phyloP scores from a whole-genome alignment of 2,329 filamentous ascomycete genomes.

The Cercospora brassicicola region DNA sequence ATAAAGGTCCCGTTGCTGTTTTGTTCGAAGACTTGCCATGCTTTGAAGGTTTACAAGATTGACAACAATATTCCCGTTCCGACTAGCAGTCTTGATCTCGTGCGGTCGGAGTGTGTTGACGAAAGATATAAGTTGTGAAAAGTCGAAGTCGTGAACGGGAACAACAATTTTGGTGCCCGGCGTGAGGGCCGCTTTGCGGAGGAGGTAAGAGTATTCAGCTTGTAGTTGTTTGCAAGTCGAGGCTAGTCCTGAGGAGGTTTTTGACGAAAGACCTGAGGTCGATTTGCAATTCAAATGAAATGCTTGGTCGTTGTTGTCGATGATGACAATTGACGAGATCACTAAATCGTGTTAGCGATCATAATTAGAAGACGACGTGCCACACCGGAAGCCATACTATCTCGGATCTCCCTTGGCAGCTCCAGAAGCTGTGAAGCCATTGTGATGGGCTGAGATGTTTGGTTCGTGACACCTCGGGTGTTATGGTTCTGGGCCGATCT shows the following conservation, averaged over 20 bases:
- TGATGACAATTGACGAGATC: slow-evolving; percentile 24
- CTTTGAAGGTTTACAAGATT: slow-evolving; percentile 17
- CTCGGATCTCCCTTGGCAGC: slow-evolving; percentile 25
- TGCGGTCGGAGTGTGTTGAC: slow-evolving; percentile 16
- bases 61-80: slow-evolving; percentile 20
- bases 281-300: slow-evolving; percentile 17
- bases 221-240: slow-evolving; percentile 22
- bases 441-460: not conserved
- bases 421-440: slow-evolving; percentile 25
- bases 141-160: slow-evolving; percentile 25
- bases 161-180: slow-evolving; percentile 18
- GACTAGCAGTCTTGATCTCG: slow-evolving; percentile 20
- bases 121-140: slow-evolving; percentile 20
- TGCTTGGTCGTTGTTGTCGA: slow-evolving; percentile 20
- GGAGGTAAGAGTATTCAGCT: slow-evolving; percentile 21
- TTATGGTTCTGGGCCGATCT: not conserved
- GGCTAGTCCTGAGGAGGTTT: slow-evolving; percentile 7
- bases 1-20: slow-evolving; percentile 10
- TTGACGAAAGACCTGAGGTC: slow-evolving; percentile 1
- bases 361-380: not conserved
- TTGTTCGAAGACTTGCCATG: not conserved
- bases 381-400: slow-evolving; percentile 17
- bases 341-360: slow-evolving; percentile 11
- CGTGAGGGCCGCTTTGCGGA: slow-evolving; percentile 24
- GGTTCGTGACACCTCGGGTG: not conserved